A percentile compares a stretch with the other conserved stretches of the same genome.
phyloP scores from a whole-genome alignment of 108 stramenopile genomes.

The Pelagomonas calceolata region DNA sequence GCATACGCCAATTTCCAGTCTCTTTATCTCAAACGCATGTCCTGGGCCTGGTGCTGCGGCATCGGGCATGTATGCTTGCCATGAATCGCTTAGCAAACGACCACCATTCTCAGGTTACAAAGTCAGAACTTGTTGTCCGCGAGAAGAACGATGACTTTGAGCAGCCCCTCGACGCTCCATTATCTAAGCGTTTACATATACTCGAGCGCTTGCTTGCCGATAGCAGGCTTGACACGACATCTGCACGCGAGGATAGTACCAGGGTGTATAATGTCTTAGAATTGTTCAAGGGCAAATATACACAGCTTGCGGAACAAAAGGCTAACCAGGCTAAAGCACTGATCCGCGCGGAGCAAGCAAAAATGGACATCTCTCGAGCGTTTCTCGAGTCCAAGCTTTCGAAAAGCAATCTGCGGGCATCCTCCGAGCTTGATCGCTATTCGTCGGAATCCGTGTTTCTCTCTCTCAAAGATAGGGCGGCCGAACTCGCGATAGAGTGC shows the following conservation, averaged over 20 bases:
- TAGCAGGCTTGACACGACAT: neutral
- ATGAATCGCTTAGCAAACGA: too few relatives aligned
- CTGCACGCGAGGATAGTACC: slow-evolving; percentile 3
- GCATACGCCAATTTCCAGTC: neutral
- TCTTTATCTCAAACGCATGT: neutral
- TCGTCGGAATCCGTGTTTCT: neutral
- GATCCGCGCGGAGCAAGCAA: slow-evolving; percentile 1
- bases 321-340: slow-evolving; percentile 3
- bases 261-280: slow-evolving; percentile 13
- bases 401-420: too few relatives aligned
- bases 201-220: neutral
- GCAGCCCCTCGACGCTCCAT: neutral
- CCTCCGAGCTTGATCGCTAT: neutral
- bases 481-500: neutral
- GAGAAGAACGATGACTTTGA: neutral
- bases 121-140: too few relatives aligned
- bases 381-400: slow-evolving; percentile 1
- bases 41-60: neutral
- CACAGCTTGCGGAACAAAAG: slow-evolving; percentile 7
- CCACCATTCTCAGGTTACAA: too few relatives aligned
- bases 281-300: slow-evolving; percentile 10
- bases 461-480: neutral
- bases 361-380: slow-evolving; percentile 1
- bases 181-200: neutral
- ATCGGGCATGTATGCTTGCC: too few relatives aligned